phyloP scores from a whole-genome alignment of 2,329 filamentous ascomycete species.

The Fusarium robinianum region DNA sequence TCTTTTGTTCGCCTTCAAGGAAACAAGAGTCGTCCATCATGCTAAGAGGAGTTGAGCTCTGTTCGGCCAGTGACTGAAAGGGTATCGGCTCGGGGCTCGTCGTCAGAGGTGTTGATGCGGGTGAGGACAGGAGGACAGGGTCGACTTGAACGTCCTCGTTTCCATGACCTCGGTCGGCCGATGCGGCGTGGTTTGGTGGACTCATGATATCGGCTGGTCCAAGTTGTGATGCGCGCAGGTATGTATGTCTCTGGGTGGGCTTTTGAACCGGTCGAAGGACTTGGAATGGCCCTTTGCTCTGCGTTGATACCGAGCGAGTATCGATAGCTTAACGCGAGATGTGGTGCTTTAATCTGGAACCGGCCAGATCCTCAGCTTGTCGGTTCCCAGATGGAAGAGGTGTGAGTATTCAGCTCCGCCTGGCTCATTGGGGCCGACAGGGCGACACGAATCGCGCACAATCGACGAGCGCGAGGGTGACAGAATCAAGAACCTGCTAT shows the following conservation, averaged over 20 bases:
- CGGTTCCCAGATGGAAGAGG: conserved; percentile 13
- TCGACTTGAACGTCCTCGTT: conserved; percentile 25
- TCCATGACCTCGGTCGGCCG: conserved; percentile 19
- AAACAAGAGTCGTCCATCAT: conserved; percentile 37
- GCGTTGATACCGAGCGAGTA: no score
- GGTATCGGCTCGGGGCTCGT: conserved; percentile 37
- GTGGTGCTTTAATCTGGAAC: conserved; percentile 2
- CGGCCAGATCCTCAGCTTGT: conserved; percentile 7
- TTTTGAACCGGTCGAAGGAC: no score
- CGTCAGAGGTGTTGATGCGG: conserved; percentile 32
- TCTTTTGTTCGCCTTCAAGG: conserved; percentile 12
- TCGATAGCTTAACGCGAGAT: neutral
- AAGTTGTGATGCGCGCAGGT: conserved; percentile 7
- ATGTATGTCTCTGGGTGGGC: no score
- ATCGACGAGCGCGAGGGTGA: conserved; percentile 2
- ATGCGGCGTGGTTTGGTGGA: conserved; percentile 14
- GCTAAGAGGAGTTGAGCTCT: conserved; percentile 37
- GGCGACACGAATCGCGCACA: conserved; percentile 2
- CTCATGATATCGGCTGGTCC: conserved; percentile 25
- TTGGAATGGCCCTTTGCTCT: no score
- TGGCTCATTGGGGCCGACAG: neutral
- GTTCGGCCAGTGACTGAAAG: conserved; percentile 38
- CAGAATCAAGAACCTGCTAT: conserved; percentile 16
- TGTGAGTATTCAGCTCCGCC: neutral
- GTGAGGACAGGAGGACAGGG: conserved; percentile 31